Evolutionary conservation across 129 eudicot species (phyloP), one percentile per base, ranked within the genome.

Genomic region (Smallanthus sonchifolius): DNA sequence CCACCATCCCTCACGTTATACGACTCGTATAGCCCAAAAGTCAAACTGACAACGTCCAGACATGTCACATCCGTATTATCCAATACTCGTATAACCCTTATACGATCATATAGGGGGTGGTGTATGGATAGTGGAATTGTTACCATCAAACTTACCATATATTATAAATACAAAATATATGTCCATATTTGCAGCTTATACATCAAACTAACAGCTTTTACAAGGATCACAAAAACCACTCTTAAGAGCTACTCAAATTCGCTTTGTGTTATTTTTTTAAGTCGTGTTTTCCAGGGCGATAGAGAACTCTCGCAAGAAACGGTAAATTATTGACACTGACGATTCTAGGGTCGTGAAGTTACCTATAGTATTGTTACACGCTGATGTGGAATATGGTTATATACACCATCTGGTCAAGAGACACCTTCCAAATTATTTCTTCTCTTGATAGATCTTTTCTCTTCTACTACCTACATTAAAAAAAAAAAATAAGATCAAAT

Each of bases 361-460:
- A 55, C 69, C 68, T 77, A 67, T 24, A 15, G 10, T 60, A 60
- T 13, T 17, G 75, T 68, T 68, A 71, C 56, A 5, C 11, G 60
- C 72, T 30, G 65, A 38, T 2, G 51, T 37, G 55, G 72, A 63
- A 71, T 54, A 52, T 17, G 48, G 59, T 63, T 51, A 39, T 76
- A 81, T 70, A 44, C 66, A 72, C 72, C 77, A 71, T 54, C 73
- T 45, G 65, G 55, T 70, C 51, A 55, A 73, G 77, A 70, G 39
- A 66, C 65, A 44, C 78, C 80, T 65, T 80, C 96, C 61, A 67
- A 19, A 60, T 65, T 70, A 78, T 78, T 89, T 66, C 84, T 85
- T 64, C 83, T 81, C 78, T 80, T 85, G 83, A 69, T 72, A 1
- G 84, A 73, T 69, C 85, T 81, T 65, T 83, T 88, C 73, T 81